These are phyloP conservation scores for Phoma sp. DNA, from an alignment of 2,329 filamentous ascomycete species.

Conservation along the genomic window DNA sequence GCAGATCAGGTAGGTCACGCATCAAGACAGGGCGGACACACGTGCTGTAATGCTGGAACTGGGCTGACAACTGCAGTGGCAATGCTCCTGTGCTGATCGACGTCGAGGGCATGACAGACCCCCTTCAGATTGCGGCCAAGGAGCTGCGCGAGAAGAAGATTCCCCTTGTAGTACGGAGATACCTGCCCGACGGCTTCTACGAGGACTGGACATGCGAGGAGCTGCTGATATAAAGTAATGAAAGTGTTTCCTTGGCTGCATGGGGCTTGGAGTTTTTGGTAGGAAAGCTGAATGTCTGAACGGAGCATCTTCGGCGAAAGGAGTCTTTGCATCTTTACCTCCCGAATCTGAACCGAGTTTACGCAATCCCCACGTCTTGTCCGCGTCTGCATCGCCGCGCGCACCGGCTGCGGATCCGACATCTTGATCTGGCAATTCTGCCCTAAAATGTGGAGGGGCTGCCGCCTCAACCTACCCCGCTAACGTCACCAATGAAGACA, in stretches of 20 bases:
- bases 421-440: constrained; percentile 12
- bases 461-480: constrained; percentile 9
- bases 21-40: too few relatives aligned
- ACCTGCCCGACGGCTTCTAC: constrained; percentile 97
- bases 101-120: constrained; percentile 96
- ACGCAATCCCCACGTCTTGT: constrained; percentile 33
- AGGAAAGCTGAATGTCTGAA: constrained; percentile 30
- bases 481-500: constrained; percentile 40
- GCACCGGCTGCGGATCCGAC: constrained; percentile 43
- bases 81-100: constrained; percentile 97
- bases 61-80: constrained; percentile 67
- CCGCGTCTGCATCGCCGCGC: constrained; percentile 23
- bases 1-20: constrained; percentile 80
- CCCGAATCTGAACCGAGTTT: constrained; percentile 46
- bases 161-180: constrained; percentile 90
- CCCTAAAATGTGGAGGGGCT: constrained; percentile 12
- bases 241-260: constrained; percentile 33
- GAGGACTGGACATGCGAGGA: constrained; percentile 99
- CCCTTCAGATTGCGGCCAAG: constrained; percentile 95
- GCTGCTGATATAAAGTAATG: constrained; percentile 61
- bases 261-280: constrained; percentile 44
- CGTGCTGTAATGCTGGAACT: background rate
- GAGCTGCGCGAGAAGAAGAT: constrained; percentile 99
- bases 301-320: constrained; percentile 43
- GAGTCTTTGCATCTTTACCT: constrained; percentile 39